Evolutionary conservation across 768 basidiomycete species (phyloP), one percentile per base, ranked within the genome.

Genomic region (Jaapia argillacea): DNA sequence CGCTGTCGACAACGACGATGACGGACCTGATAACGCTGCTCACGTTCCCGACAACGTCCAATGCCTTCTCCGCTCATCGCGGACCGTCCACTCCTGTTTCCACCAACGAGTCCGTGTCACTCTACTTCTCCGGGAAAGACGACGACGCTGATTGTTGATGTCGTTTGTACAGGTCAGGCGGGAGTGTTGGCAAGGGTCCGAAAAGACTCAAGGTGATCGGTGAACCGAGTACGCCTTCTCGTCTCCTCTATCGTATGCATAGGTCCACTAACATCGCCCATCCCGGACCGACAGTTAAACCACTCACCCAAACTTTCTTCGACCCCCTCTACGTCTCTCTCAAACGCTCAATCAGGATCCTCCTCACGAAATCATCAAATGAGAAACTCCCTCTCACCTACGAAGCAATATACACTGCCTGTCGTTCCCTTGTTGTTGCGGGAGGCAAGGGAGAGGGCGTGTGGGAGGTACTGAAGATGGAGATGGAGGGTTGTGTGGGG

Each of bases 51-150:
- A 63, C 63, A 45, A 71, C 71, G 0, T 77, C 79, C 2, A 59
- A 67, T 5, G 75, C 65, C 2, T 71, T 81, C 45, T 68, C 67
- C n/a, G n/a, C n/a, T n/a, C n/a, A n/a, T n/a, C n/a, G n/a, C n/a
- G n/a, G 5, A 57, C 66, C 24, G 48, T 72, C 18, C 65, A 60
- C 68, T 3, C 61, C 69, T 4, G 54, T 65, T 35, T 43, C 62
- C 39, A 65, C 67, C 44, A 51, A 69, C 45, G 70, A 69, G 62
- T 71, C 67, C 55, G 72, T 66, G 57, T 74, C 74, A n/a, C n/a
- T n/a, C n/a, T n/a, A n/a, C n/a, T 61, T 76, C 72, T 65, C 74
- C 75, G 50, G 73, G 71, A 61, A 86, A 87, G 68, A 75, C 74
- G 45, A 71, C 61, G 81, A 85, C 64, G 71, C 79, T 52, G 73